Evolutionary conservation across 139 green algal species (phyloP).

Genomic region (Chlorella sp.): DNA sequence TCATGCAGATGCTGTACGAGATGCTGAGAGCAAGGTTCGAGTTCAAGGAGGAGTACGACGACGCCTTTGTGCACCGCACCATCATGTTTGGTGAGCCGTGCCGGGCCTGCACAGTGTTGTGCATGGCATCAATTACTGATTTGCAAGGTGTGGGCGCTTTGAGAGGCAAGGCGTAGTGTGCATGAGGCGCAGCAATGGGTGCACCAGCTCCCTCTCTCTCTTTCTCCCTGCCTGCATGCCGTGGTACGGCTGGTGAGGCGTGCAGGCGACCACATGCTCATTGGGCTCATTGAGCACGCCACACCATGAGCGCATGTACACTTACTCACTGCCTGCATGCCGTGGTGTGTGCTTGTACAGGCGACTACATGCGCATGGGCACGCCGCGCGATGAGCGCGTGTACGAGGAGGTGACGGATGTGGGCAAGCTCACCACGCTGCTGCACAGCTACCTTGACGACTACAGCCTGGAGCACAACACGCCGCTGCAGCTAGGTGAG

Average conservation of each 20-base stretch:
- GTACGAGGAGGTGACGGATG: slow-evolving; percentile 53
- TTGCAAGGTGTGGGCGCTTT: no score
- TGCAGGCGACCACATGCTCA: neutral
- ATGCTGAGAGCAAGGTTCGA: slow-evolving; percentile 33
- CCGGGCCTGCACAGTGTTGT: neutral
- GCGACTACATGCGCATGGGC: slow-evolving; percentile 55
- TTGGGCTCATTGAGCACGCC: neutral
- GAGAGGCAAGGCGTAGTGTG: no score
- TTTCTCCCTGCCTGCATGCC: no score
- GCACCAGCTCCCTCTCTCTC: no score
- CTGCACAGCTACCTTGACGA: slow-evolving; percentile 66
- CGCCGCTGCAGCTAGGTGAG: slow-evolving; percentile 8
- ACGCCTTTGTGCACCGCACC: slow-evolving; percentile 31
- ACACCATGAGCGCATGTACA: neutral
- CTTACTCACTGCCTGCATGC: neutral
- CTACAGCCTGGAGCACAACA: slow-evolving; percentile 52
- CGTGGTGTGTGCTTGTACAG: slow-evolving; percentile 11
- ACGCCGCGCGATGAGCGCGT: slow-evolving; percentile 37
- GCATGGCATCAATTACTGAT: no score
- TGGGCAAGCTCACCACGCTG: slow-evolving; percentile 30
- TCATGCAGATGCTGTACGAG: slow-evolving; percentile 45
- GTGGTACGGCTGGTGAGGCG: no score
- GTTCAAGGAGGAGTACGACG: slow-evolving; percentile 18
- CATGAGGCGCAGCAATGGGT: no score
- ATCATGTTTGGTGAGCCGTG: slow-evolving; percentile 48